Base-by-base conservation (phyloP, 805 yeast species). In the Ogataea ganodermae region DNA sequence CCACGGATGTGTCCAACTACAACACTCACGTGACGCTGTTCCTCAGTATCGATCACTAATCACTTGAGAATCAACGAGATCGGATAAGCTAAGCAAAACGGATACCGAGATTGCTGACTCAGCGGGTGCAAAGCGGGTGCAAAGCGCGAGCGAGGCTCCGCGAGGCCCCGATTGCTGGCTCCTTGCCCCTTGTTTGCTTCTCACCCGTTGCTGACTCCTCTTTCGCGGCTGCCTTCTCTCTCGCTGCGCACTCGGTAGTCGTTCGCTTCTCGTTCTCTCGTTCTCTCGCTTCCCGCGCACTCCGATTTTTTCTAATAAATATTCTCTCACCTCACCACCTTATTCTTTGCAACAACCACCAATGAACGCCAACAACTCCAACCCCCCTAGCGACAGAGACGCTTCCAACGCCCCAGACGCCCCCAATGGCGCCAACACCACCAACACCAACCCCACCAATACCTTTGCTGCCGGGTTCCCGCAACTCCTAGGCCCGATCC, bases 401-500 rank as follows among this genome's bases (percentile, higher is more conserved):
- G n/a, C n/a, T n/a, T n/a, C n/a, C 8, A 22, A n/a, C 17, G 17
- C 26, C 4, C 27, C 13, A 24, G 14, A 24, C 21, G 41, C 22
- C 21, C 22, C 18, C 4, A 14, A 8, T 31, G 41, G 41, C 20
- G 24, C 30, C 4, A 28, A 10, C 5, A n/a, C n/a, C 31, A 14
- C 16, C 33, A n/a, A n/a, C 8, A n/a, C 33, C 33, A n/a, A n/a
- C 33, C 18, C 33, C 17, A n/a, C 16, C 16, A 20, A 4, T 13
- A 22, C 27, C 32, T 31, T 18, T 22, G 21, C 33, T 3, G 8
- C 37, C 14, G 41, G 27, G 2, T 32, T 37, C 24, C 44, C 47
- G 10, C 48, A 42, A 18, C 21, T 43, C 16, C 8, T 46, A 26
- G 40, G 33, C 39, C 42, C 33, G n/a, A 46, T 48, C 8, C 57